Conservation (phyloP, 164 flowering plant species). For the Kalanchoe fedtschenkoi region DNA sequence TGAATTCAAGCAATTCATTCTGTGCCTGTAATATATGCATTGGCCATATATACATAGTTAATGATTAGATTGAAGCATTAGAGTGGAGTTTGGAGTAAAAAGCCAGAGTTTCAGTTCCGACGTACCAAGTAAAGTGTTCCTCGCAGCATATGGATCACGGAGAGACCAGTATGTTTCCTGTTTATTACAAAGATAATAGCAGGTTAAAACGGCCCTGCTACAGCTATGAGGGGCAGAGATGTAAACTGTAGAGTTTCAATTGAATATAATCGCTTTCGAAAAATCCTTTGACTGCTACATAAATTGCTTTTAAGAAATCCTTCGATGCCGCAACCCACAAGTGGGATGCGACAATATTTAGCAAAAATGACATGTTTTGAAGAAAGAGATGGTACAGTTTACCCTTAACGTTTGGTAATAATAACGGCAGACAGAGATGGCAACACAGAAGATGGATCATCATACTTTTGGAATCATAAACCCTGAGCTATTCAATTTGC, state of each 20-base stretch:
- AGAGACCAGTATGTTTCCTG: conserved; percentile 76
- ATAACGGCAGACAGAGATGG: too few relatives aligned
- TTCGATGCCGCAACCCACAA: too few relatives aligned
- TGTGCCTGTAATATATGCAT: conserved; percentile 42
- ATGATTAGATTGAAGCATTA: background rate
- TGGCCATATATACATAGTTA: background rate
- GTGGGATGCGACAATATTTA: too few relatives aligned
- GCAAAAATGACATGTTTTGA: too few relatives aligned
- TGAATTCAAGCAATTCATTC: conserved; percentile 77
- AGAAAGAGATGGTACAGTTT: too few relatives aligned
- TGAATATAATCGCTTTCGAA: too few relatives aligned
- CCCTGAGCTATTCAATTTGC: too few relatives aligned
- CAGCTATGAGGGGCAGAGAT: background rate
- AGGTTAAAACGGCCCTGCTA: background rate
- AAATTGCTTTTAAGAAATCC: too few relatives aligned
- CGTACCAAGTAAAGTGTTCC: conserved; percentile 80
- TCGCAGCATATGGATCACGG: conserved; percentile 84
- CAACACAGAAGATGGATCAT: background rate
- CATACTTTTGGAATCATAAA: background rate
- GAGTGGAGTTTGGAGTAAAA: too few relatives aligned
- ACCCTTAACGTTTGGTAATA: too few relatives aligned
- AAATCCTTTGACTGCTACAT: too few relatives aligned
- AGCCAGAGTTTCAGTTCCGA: background rate
- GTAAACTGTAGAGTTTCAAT: background rate
- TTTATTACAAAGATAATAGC: conserved; percentile 8